Conservation (phyloP, 768 basidiomycete genomes). For the Rubroboletus pulcherrimus region DNA sequence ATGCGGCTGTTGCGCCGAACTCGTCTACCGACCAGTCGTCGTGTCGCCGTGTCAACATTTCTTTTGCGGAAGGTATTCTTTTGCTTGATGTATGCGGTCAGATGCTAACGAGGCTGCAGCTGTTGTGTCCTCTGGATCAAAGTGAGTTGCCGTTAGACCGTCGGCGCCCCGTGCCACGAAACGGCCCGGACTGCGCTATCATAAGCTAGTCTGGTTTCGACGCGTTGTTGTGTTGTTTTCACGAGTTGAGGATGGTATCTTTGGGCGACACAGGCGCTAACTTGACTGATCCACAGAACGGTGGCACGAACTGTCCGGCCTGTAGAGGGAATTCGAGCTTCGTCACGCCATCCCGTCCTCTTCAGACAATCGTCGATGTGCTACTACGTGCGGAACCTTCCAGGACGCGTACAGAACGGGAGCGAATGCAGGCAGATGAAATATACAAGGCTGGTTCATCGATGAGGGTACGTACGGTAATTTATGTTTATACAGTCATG, state of each 20-base stretch:
- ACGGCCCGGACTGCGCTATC: not conserved
- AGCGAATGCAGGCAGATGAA: conserved; percentile 79
- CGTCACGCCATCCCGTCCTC: conserved; percentile 67
- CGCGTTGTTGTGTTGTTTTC: not conserved
- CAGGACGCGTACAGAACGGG: conserved; percentile 61
- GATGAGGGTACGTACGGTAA: conserved; percentile 52
- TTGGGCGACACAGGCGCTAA: conserved; percentile 3
- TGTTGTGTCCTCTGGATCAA: conserved; percentile 82
- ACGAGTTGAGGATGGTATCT: not conserved
- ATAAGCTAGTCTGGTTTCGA: not conserved
- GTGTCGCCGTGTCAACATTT: conserved; percentile 86
- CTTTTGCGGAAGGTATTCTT: conserved; percentile 79
- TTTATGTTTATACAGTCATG: not conserved
- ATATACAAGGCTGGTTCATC: conserved; percentile 61
- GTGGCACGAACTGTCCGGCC: conserved; percentile 79
- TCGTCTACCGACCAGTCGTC: conserved; percentile 78
- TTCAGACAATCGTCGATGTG: conserved; percentile 70
- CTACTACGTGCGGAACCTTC: conserved; percentile 69
- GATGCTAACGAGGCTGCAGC: conserved; percentile 51
- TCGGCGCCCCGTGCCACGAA: conserved; percentile 1
- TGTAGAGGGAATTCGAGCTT: conserved; percentile 68
- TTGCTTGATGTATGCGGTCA: not conserved
- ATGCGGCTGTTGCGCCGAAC: conserved; percentile 81
- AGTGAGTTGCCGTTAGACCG: conserved; percentile 46
- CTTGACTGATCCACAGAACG: conserved; percentile 51